Conservation (phyloP, 495 filamentous ascomycete genomes). For the Penicillium macrosclerotiorum region DNA sequence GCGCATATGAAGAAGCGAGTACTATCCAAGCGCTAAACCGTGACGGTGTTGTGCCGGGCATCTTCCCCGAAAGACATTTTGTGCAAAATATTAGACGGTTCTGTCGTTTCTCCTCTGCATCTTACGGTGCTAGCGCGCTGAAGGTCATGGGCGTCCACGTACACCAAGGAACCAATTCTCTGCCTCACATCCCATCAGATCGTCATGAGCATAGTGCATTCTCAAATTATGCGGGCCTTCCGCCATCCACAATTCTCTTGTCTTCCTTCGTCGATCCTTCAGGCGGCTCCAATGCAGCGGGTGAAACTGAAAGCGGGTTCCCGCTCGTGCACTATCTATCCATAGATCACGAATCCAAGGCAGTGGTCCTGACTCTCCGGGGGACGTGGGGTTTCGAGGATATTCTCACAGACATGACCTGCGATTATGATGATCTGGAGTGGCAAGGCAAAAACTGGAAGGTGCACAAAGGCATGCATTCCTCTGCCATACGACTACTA, state of each 20-base stretch:
- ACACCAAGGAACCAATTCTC: conserved; percentile 41
- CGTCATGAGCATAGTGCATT: conserved; percentile 70
- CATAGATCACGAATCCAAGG: conserved; percentile 74
- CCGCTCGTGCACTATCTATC: conserved; percentile 78
- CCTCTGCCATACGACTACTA: conserved; percentile 68
- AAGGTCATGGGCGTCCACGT: conserved; percentile 72
- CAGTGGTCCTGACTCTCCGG: conserved; percentile 71
- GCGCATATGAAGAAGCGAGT: conserved; percentile 54
- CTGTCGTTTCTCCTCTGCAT: conserved; percentile 74
- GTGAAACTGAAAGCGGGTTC: conserved; percentile 69
- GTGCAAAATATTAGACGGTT: conserved; percentile 71
- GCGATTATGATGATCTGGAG: conserved; percentile 70
- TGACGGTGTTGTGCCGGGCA: conserved; percentile 56
- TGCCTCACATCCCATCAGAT: conserved; percentile 38
- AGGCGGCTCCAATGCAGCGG: conserved; percentile 69
- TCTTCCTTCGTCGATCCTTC: conserved; percentile 75
- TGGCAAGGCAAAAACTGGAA: conserved; percentile 68
- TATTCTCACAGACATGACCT: conserved; percentile 76
- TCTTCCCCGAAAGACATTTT: conserved; percentile 67
- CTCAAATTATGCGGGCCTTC: conserved; percentile 66
- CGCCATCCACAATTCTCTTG: conserved; percentile 65
- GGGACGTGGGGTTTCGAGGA: conserved; percentile 81
- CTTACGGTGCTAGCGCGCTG: conserved; percentile 71
- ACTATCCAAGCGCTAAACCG: conserved; percentile 55
- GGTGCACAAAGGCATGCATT: conserved; percentile 82